phyloP scores from a whole-genome alignment of 176 grass and related monocot genomes.

The Paspalum notatum region DNA sequence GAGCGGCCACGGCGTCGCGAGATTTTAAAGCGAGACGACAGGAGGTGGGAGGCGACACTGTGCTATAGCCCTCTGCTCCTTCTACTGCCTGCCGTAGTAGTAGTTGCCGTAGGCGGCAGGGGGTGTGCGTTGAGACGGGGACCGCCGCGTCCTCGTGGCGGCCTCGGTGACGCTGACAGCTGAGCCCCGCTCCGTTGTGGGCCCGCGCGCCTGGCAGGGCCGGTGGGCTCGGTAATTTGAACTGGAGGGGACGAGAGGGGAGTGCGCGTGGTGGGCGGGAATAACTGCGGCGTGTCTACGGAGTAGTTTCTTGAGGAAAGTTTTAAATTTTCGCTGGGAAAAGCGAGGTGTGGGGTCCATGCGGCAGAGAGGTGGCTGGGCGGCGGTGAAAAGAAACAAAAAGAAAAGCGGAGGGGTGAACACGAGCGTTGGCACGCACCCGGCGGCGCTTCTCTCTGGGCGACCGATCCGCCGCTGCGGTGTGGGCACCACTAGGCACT shows the following conservation, averaged over 20 bases:
- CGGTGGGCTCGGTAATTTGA: constrained; percentile 47
- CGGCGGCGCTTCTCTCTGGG: constrained; percentile 34
- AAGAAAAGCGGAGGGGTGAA: constrained; percentile 28
- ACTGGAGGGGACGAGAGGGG: background rate
- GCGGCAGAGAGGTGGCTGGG: background rate
- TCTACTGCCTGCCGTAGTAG: background rate
- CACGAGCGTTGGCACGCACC: background rate
- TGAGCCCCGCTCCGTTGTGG: fast-evolving
- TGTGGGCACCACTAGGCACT: background rate
- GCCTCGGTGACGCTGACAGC: background rate
- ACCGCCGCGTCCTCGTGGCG: background rate
- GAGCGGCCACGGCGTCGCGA: constrained; percentile 55
- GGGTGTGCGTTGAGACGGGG: background rate
- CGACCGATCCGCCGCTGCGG: constrained; percentile 23
- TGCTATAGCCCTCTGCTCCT: background rate
- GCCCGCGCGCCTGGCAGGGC: background rate
- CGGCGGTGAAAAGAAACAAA: background rate
- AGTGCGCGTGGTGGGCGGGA: constrained; percentile 58
- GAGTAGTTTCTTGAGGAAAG: constrained; percentile 5
- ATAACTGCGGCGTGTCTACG: constrained; percentile 55
- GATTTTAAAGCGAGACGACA: constrained; percentile 59
- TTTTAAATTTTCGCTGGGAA: constrained; percentile 26
- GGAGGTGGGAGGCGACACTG: constrained; percentile 22
- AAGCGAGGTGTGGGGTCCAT: background rate
- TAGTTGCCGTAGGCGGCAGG: constrained; percentile 1